Evolutionary conservation across 495 filamentous ascomycete genomes (phyloP).

Genomic region (Delitschia confertaspora): DNA sequence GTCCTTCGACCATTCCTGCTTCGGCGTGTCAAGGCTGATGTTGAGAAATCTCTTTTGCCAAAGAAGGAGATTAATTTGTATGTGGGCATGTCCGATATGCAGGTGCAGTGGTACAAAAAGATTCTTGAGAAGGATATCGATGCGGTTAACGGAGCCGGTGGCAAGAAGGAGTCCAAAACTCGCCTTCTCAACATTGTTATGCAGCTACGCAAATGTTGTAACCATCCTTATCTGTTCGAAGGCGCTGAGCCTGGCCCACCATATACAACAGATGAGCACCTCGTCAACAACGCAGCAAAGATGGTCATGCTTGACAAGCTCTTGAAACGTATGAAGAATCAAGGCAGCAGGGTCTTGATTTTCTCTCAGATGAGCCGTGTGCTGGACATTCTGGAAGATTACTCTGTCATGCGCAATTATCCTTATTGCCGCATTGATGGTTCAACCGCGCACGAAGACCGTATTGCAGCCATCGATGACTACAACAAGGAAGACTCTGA

Average conservation of each 20-base stretch:
- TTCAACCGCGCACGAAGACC: slow-evolving; percentile 93
- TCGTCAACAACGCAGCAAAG: slow-evolving; percentile 89
- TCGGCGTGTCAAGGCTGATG: slow-evolving; percentile 94
- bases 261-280: slow-evolving; percentile 95
- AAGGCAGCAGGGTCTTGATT: slow-evolving; percentile 89
- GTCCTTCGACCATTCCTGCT: slow-evolving; percentile 91
- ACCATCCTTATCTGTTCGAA: slow-evolving; percentile 97
- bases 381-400: slow-evolving; percentile 95
- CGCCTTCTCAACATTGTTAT: slow-evolving; percentile 99
- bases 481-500: slow-evolving; percentile 95
- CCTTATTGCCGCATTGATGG: slow-evolving; percentile 98
- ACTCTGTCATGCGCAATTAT: slow-evolving; percentile 88
- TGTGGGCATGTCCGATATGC: slow-evolving; percentile 98
- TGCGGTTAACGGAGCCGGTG: slow-evolving; percentile 92
- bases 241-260: slow-evolving; percentile 95
- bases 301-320: slow-evolving; percentile 97
- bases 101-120: slow-evolving; percentile 98
- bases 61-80: slow-evolving; percentile 98
- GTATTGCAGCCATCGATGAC: slow-evolving; percentile 94
- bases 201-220: slow-evolving; percentile 98
- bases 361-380: slow-evolving; percentile 99
- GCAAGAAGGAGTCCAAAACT: slow-evolving; percentile 97
- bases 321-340: slow-evolving; percentile 67
- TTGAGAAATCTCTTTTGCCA: slow-evolving; percentile 94
- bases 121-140: slow-evolving; percentile 99